Conservation (phyloP, 1,284 basidiomycete genomes). For the Sporisorium scitamineum region DNA sequence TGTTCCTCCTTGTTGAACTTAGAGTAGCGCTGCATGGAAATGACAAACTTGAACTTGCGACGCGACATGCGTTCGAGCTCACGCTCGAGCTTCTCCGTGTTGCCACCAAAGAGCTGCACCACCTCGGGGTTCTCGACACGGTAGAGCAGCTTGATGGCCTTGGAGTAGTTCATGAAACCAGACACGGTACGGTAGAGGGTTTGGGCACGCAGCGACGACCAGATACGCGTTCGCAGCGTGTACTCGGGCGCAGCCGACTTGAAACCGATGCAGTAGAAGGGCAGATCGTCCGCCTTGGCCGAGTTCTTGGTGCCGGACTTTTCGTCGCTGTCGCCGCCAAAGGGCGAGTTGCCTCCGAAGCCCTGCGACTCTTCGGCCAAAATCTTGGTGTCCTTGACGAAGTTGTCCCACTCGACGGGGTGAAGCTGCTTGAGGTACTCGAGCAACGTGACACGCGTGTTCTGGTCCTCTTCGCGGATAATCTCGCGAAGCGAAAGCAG, state of each 20-base stretch:
- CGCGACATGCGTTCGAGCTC: constrained; percentile 97
- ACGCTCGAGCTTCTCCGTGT: constrained; percentile 95
- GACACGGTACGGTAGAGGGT: constrained; percentile 98
- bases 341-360: constrained; percentile 81
- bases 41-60: constrained; percentile 98
- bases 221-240: constrained; percentile 97
- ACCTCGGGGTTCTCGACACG: constrained; percentile 99
- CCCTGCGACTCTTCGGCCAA: constrained; percentile 93
- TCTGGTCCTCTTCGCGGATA: constrained; percentile 69
- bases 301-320: constrained; percentile 63
- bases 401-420: constrained; percentile 99
- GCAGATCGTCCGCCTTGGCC: constrained; percentile 83
- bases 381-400: constrained; percentile 99
- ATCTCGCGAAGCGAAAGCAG: constrained; percentile 69
- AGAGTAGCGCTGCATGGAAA: constrained; percentile 99
- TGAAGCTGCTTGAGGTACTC: constrained; percentile 93
- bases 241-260: constrained; percentile 98
- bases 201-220: constrained; percentile 97
- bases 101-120: constrained; percentile 95
- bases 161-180: constrained; percentile 99
- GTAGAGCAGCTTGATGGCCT: constrained; percentile 99
- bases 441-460: constrained; percentile 68
- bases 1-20: constrained; percentile 99
- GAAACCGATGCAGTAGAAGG: constrained; percentile 99
- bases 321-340: constrained; percentile 74